phyloP scores from a whole-genome alignment of 805 yeast species.

The Starmerella lactis-condensi region DNA sequence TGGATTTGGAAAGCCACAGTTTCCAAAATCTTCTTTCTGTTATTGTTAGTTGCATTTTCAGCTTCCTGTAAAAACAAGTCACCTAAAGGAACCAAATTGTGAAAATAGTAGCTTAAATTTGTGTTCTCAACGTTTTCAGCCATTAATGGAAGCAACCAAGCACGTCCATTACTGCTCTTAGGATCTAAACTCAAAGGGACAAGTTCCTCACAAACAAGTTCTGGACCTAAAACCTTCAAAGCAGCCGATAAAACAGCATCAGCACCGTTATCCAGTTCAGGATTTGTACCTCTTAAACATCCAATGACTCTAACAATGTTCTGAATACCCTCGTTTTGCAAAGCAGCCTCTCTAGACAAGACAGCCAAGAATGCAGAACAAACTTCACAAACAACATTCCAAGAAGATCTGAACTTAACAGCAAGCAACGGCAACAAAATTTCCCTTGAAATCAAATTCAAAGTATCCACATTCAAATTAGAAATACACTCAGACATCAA shows the following conservation, averaged over 20 bases:
- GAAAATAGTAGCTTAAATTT: constrained; percentile 41
- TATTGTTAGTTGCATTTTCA: constrained; percentile 24
- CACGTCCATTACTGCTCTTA: constrained; percentile 53
- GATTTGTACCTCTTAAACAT: constrained; percentile 38
- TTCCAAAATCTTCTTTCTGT: constrained; percentile 57
- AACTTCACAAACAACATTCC: constrained; percentile 54
- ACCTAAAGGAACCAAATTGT: constrained; percentile 46
- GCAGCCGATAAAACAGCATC: constrained; percentile 69
- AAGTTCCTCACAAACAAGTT: constrained; percentile 40
- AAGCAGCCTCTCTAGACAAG: constrained; percentile 47
- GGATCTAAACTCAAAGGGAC: constrained; percentile 67
- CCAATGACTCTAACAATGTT: constrained; percentile 55
- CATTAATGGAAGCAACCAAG: constrained; percentile 82
- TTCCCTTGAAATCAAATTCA: constrained; percentile 31
- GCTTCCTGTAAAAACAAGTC: constrained; percentile 19
- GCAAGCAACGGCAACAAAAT: constrained; percentile 42
- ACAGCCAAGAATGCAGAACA: constrained; percentile 38
- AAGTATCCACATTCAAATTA: constrained; percentile 19
- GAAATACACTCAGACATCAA: constrained; percentile 52
- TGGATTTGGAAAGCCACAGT: constrained; percentile 84
- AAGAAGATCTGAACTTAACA: constrained; percentile 58
- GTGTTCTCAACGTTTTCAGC: constrained; percentile 73
- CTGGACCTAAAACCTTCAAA: constrained; percentile 71
- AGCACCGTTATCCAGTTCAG: constrained; percentile 50
- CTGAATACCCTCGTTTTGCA: constrained; percentile 31